Percentiles rank a stretch among this genome's conserved stretches.
phyloP scores from a whole-genome alignment of 176 grass and related monocot genomes.

The Cymbopogon citratus region DNA sequence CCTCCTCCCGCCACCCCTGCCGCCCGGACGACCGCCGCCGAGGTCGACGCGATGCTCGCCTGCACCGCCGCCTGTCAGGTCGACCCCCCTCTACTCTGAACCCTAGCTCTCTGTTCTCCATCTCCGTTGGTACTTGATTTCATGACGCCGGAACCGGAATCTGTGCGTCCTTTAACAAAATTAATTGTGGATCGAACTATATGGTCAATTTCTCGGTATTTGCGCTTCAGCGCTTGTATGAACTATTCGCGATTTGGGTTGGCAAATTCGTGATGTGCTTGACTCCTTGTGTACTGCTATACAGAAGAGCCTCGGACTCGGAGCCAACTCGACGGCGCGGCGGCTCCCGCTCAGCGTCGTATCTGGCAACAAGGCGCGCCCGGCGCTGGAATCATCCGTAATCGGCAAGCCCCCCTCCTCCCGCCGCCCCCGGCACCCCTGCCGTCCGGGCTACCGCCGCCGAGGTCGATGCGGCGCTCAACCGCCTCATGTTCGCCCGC shows the following conservation, averaged over 20 bases:
- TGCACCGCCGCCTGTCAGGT: too few species aligned
- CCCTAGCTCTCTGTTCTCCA: too few species aligned
- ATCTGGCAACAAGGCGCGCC: constrained; percentile 35
- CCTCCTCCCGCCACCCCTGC: background rate
- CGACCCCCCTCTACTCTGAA: too few species aligned
- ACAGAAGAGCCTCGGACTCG: background rate
- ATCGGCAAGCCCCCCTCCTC: constrained; percentile 14
- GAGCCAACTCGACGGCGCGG: background rate
- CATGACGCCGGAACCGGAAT: too few species aligned
- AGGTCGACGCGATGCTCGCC: constrained; percentile 1
- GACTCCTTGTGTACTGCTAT: background rate
- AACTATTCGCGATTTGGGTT: background rate
- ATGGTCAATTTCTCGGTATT: too few species aligned
- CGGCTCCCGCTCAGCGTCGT: constrained; percentile 45
- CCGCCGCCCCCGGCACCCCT: background rate
- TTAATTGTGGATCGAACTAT: too few species aligned
- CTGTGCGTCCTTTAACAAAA: too few species aligned
- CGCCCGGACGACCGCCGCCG: background rate
- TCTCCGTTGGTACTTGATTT: too few species aligned
- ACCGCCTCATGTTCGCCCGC: constrained; percentile 51
- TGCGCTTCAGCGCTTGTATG: too few species aligned
- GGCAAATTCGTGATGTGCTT: background rate
- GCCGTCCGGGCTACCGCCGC: background rate
- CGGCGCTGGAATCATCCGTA: constrained; percentile 14
- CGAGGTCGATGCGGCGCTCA: constrained; percentile 26